Percentiles rank a stretch among this genome's conserved stretches.
Evolutionary conservation across 805 yeast genomes (phyloP).

Genomic region (Spathaspora passalidarum): DNA sequence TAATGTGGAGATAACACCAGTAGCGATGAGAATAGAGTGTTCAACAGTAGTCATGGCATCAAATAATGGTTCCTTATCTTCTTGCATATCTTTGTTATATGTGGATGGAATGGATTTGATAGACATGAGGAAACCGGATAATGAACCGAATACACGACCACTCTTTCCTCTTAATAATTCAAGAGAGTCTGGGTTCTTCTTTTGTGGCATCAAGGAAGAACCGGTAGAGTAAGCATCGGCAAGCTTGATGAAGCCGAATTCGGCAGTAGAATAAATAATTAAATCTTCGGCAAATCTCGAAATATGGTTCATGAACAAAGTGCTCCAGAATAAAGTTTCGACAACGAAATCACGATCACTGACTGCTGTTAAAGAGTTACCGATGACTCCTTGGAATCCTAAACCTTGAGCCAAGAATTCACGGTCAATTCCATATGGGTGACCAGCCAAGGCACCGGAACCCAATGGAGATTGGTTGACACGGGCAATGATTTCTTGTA

Average conservation of each 20-base stretch:
- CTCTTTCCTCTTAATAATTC: constrained; percentile 95
- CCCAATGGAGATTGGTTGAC: constrained; percentile 91
- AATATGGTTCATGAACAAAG: constrained; percentile 91
- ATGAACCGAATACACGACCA: constrained; percentile 94
- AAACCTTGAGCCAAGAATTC: constrained; percentile 79
- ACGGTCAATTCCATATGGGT: constrained; percentile 98
- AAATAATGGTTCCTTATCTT: constrained; percentile 97
- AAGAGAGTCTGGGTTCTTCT: constrained; percentile 95
- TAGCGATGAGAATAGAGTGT: constrained; percentile 90
- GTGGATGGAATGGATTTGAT: constrained; percentile 97
- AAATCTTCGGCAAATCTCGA: constrained; percentile 94
- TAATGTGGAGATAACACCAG: constrained; percentile 93
- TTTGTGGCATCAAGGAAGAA: constrained; percentile 97
- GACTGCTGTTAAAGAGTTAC: constrained; percentile 95
- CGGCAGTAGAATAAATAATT: constrained; percentile 94
- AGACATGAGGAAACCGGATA: constrained; percentile 95
- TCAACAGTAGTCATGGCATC: constrained; percentile 88
- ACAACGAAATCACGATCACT: constrained; percentile 97
- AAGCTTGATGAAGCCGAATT: constrained; percentile 88
- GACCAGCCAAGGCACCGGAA: constrained; percentile 98
- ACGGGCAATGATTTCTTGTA: constrained; percentile 75
- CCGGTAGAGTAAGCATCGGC: constrained; percentile 99
- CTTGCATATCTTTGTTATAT: constrained; percentile 97
- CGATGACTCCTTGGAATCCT: constrained; percentile 83
- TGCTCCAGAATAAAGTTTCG: constrained; percentile 93